Evolutionary conservation across 352 stramenopile genomes (phyloP), one percentile per base, ranked within the genome.

Genomic region (Nothophytophthora sp.): DNA sequence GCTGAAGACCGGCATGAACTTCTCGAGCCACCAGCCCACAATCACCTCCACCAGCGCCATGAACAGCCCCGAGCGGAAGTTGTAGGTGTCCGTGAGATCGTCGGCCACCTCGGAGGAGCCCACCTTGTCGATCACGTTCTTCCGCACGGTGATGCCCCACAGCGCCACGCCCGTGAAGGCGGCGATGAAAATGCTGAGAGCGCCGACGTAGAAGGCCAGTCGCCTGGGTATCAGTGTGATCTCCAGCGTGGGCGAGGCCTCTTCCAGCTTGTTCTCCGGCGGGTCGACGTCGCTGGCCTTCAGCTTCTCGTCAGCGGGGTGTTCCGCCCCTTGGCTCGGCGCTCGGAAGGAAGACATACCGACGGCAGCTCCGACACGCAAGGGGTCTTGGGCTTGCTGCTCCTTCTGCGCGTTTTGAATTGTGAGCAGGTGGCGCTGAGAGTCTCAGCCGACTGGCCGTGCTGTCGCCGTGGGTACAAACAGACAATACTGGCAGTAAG

Each of bases 31-130:
- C 38, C 67, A 52, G 7, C 56, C 64, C 10, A 79, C 18, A 15
- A 78, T 41, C 22, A 80, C 62, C 42, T 81, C 69, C 12, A 84
- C 46, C 22, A 76, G 53, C 16, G 64, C 71, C 55, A 82, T 64
- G 43, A 70, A 22, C 37, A 72, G 71, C 13, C 71, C 67, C 8
- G 71, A 81, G 27, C 55, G 55, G 42, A 70, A 67, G 61, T 81
- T 81, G 64, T 64, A 76, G n/a, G 24, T 59, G 46, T 76, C 61
- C 2, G 73, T 71, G 27, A 59, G 44, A 9, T 60, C 41, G 23
- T 81, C 57, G 2, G 56, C 38, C 12, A 64, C 64, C 8, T 52
- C 50, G 46, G 67, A 76, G 10, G 60, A 59, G 2, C 67, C 64
- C 12, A 76, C 55, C 2, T 61, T 43, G 34, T 82, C 67, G 52